Evolutionary conservation across 768 basidiomycete species (phyloP), one percentile per base, ranked within the genome.

Genomic region (Psilocybe sp.): DNA sequence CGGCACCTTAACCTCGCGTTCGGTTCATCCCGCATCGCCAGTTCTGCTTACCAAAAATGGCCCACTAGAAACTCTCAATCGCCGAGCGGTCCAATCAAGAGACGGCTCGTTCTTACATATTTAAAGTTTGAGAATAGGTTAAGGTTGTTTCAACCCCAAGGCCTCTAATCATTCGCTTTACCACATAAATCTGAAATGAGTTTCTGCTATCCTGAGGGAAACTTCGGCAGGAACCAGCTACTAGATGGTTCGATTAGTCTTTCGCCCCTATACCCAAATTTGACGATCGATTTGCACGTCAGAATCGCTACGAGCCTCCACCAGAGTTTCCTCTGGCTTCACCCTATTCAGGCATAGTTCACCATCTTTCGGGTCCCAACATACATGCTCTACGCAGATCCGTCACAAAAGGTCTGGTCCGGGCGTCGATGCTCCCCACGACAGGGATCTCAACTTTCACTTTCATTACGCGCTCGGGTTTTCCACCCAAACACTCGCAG

Each of bases 151-250:
- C 83, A 79, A 81, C 85, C 86, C 82, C n/a, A n/a, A 84, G 85
- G 86, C 82, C 84, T 84, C 85, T 87, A 89, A 87, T 87, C 87
- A 88, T 88, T 88, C 84, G 84, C 82, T 85, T 84, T 84, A 83
- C n/a, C 77, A 76, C 73, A 78, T 79, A 80, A 78, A 76, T 74
- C 74, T 78, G 74, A 73, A 65, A 71, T 74, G 73, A 75, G 74
- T 72, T 69, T 73, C 74, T 73, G 73, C 72, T 74, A 74, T n/a
- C n/a, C n/a, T n/a, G n/a, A n/a, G n/a, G n/a, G n/a, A n/a, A n/a
- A n/a, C n/a, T n/a, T n/a, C n/a, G n/a, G n/a, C n/a, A n/a, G n/a
- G n/a, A n/a, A n/a, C n/a, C n/a, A n/a, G n/a, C n/a, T n/a, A n/a
- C n/a, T n/a, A n/a, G n/a, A n/a, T n/a, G n/a, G n/a, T n/a, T n/a